These are phyloP conservation scores for Coniochaeta sp. DNA, from an alignment of 2,329 filamentous ascomycete species.

Conservation along the genomic window DNA sequence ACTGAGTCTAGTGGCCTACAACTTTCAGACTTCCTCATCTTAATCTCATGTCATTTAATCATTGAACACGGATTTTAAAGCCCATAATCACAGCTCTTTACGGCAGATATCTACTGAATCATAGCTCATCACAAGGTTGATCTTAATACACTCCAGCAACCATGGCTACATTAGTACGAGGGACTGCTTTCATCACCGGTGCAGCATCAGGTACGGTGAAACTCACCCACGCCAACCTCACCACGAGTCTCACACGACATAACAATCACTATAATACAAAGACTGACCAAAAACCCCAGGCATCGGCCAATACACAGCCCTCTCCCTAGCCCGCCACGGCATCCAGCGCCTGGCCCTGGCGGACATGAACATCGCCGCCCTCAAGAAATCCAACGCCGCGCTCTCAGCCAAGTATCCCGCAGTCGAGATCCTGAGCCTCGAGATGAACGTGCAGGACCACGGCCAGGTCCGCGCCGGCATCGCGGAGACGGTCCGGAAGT, in stretches of 20 bases:
- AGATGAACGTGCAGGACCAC: constrained; percentile 37
- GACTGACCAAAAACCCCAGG: constrained; percentile 21
- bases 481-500: constrained; percentile 29
- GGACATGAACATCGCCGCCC: constrained; percentile 30
- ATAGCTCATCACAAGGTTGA: neutral
- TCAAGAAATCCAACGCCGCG: constrained; percentile 21
- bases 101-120: no score
- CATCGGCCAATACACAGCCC: constrained; percentile 38
- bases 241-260: neutral
- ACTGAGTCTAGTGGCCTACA: no score
- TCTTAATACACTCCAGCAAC: neutral
- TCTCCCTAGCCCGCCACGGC: constrained; percentile 38
- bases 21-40: neutral
- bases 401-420: constrained; percentile 28
- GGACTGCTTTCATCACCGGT: constrained; percentile 40
- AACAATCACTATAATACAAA: neutral
- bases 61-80: neutral
- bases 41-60: neutral
- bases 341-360: constrained; percentile 36
- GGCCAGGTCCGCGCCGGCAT: constrained; percentile 34
- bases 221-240: constrained; percentile 8
- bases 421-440: constrained; percentile 24
- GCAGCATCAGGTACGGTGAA: constrained; percentile 33
- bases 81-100: no score
- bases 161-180: constrained; percentile 32